Evolutionary conservation across 371 early-diverging fungal genomes (phyloP).

Genomic region (Circinella minor): DNA sequence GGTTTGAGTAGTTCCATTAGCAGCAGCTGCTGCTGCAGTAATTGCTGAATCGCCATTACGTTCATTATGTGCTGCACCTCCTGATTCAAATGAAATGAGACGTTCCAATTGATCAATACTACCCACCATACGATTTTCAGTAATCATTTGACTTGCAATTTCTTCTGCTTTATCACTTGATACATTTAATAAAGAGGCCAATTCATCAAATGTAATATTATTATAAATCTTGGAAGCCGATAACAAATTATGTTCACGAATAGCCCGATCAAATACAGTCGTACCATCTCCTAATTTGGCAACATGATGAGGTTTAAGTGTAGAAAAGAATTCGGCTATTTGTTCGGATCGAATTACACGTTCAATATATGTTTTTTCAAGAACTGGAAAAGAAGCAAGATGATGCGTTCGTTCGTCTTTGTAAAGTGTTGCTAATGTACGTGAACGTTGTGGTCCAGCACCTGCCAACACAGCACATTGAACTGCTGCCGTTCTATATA

Average conservation of each 20-base stretch:
- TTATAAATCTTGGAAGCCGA: constrained; percentile 88
- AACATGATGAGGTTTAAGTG: constrained; percentile 81
- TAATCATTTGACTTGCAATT: constrained; percentile 87
- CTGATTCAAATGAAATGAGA: constrained; percentile 83
- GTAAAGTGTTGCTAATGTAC: constrained; percentile 89
- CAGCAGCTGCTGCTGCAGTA: constrained; percentile 40
- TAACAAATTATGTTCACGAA: constrained; percentile 93
- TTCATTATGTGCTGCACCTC: constrained; percentile 45
- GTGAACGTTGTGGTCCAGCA: constrained; percentile 90
- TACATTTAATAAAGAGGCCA: constrained; percentile 80
- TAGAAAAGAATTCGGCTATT: constrained; percentile 77
- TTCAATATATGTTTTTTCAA: constrained; percentile 92
- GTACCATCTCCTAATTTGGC: constrained; percentile 71
- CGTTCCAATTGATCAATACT: constrained; percentile 90
- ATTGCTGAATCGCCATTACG: constrained; percentile 27
- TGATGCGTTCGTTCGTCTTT: constrained; percentile 86
- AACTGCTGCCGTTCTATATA: constrained; percentile 63
- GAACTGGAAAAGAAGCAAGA: constrained; percentile 68
- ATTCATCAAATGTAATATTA: constrained; percentile 84
- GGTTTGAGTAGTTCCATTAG: constrained; percentile 29
- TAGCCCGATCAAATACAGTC: constrained; percentile 92
- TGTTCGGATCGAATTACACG: constrained; percentile 80
- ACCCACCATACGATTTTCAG: constrained; percentile 86
- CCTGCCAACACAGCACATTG: constrained; percentile 89
- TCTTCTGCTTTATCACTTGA: constrained; percentile 83